Percentiles rank a stretch among this genome's conserved stretches.
phyloP scores from a whole-genome alignment of 768 basidiomycete species.

The Lactarius quietus region DNA sequence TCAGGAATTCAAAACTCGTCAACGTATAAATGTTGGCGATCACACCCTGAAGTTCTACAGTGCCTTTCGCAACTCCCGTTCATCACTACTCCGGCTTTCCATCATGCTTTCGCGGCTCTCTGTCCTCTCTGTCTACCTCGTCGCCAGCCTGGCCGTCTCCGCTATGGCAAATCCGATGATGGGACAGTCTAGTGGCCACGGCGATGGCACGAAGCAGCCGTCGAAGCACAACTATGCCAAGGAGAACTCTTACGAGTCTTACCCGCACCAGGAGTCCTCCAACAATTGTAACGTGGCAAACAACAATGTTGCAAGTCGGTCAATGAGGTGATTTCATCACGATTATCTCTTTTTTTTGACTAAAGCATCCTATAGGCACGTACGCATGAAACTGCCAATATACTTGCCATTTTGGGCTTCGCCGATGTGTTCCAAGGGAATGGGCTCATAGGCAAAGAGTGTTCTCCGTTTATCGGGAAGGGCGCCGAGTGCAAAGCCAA shows the following conservation, averaged over 20 bases:
- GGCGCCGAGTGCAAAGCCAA: not conserved
- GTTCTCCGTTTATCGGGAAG: not conserved
- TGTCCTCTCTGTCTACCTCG: slow-evolving; percentile 13
- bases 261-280: no score
- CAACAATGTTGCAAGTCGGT: not conserved
- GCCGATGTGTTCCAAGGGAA: rapidly evolving
- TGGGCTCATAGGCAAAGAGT: not conserved
- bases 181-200: not conserved
- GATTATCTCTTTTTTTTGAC: not conserved
- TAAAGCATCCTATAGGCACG: not conserved
- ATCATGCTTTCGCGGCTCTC: slow-evolving; percentile 20
- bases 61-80: not conserved
- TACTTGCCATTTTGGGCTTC: not conserved
- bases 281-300: not conserved
- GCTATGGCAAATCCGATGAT: slow-evolving; percentile 3
- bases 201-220: slow-evolving; percentile 1
- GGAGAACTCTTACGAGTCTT: not conserved
- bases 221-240: not conserved
- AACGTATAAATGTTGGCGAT: slow-evolving; percentile 6
- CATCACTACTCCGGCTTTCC: slow-evolving; percentile 12
- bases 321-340: not conserved
- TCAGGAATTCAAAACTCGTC: slow-evolving; percentile 5
- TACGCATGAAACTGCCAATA: not conserved
- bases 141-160: slow-evolving; percentile 14
- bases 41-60: not conserved